phyloP scores from a whole-genome alignment of 139 green algal species.

The Parachlorella kessleri region DNA sequence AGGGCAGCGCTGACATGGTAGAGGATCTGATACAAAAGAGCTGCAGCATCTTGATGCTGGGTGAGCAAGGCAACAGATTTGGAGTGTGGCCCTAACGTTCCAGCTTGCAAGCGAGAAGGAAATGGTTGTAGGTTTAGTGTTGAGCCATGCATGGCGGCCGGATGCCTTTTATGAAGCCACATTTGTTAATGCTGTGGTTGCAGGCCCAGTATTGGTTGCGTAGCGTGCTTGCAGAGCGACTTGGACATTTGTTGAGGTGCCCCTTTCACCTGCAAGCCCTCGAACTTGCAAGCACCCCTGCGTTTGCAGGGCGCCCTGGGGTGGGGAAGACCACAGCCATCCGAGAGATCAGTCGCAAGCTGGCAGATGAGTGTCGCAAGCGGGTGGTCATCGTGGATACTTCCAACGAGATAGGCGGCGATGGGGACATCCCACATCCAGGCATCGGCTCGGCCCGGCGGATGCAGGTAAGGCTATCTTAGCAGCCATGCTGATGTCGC shows the following conservation, averaged over 20 bases:
- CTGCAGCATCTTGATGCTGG: constrained; percentile 27
- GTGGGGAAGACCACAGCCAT: constrained; percentile 97
- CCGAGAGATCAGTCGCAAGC: constrained; percentile 80
- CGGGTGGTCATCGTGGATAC: constrained; percentile 79
- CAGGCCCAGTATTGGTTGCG: too few relatives aligned
- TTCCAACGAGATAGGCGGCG: constrained; percentile 91
- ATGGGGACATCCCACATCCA: constrained; percentile 94
- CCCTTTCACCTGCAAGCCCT: too few relatives aligned
- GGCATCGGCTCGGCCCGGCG: constrained; percentile 90
- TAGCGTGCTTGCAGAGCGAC: too few relatives aligned
- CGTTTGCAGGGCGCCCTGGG: constrained; percentile 68
- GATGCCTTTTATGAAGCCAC: too few relatives aligned
- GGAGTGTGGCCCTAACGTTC: too few relatives aligned
- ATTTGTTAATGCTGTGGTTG: too few relatives aligned
- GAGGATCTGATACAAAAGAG: constrained; percentile 3
- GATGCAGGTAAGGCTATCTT: constrained; percentile 86
- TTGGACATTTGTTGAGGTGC: too few relatives aligned
- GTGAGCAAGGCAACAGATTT: neutral
- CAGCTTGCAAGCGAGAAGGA: too few relatives aligned
- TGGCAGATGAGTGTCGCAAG: constrained; percentile 23
- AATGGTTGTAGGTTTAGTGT: too few relatives aligned
- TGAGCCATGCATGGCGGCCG: too few relatives aligned
- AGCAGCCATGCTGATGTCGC: too few relatives aligned
- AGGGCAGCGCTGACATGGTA: constrained; percentile 14
- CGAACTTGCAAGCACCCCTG: too few relatives aligned